A percentile compares a stretch with the other conserved stretches of the same genome.
These are phyloP conservation scores for Biancaea sappan DNA, from an alignment of 306 rosid species.

Conservation along the genomic window DNA sequence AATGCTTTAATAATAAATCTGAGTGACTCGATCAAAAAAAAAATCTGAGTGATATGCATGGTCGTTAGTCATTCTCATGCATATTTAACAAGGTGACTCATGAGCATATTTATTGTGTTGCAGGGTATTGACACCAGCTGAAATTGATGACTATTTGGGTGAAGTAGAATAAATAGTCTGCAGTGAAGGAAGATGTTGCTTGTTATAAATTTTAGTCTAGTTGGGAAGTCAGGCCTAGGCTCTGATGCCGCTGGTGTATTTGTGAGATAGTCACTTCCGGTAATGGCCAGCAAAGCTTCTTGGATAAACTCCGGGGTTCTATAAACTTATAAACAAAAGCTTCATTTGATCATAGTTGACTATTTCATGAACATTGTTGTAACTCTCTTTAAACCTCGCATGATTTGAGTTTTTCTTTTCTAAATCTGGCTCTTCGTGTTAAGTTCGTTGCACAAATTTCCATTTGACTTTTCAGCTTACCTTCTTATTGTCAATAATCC, in stretches of 20 bases:
- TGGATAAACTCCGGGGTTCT: conserved; percentile 23
- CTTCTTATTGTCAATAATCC: neutral
- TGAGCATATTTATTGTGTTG: conserved; percentile 33
- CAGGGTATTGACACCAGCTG: conserved; percentile 96
- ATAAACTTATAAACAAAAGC: conserved; percentile 14
- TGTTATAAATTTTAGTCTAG: conserved; percentile 35
- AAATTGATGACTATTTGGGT: conserved; percentile 91
- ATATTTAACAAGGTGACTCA: neutral
- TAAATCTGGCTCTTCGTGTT: neutral
- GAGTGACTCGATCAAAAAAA: too few relatives aligned
- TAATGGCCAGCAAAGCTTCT: conserved; percentile 23
- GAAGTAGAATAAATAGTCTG: conserved; percentile 79
- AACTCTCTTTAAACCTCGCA: neutral
- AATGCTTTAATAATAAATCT: neutral
- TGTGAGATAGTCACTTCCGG: conserved; percentile 28
- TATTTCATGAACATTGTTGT: neutral
- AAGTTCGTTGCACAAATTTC: neutral
- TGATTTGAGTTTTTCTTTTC: neutral
- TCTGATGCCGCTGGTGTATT: conserved; percentile 28
- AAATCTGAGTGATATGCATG: neutral
- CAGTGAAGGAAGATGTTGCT: conserved; percentile 24
- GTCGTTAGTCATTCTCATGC: neutral
- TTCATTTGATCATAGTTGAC: conserved; percentile 8
- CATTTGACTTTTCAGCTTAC: neutral
- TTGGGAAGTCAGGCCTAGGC: conserved; percentile 20